phyloP scores from a whole-genome alignment of 1,284 basidiomycete species.

The Ceratobasidium sp. region DNA sequence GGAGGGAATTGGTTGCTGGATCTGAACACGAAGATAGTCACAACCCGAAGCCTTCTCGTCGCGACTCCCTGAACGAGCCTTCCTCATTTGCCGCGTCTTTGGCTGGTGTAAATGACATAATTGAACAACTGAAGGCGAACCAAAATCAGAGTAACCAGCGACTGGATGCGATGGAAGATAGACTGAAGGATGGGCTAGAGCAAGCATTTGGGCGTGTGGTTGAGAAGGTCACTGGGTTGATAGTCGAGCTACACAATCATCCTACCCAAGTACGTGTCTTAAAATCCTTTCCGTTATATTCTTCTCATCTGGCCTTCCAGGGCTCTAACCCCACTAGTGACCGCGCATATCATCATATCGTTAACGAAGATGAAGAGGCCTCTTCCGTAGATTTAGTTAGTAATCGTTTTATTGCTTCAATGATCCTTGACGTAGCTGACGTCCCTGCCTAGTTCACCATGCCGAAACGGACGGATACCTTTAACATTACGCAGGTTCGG shows the following conservation, averaged over 20 bases:
- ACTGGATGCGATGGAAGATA: too few relatives aligned
- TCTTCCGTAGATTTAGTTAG: background rate
- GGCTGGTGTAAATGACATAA: too few relatives aligned
- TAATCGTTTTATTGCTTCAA: too few relatives aligned
- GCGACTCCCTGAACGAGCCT: too few relatives aligned
- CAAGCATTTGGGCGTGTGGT: background rate
- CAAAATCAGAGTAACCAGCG: too few relatives aligned
- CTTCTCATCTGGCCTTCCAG: background rate
- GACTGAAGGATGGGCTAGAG: background rate
- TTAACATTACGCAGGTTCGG: slow-evolving; percentile 39
- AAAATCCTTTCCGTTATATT: background rate
- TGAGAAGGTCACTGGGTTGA: background rate
- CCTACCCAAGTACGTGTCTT: background rate
- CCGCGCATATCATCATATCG: background rate
- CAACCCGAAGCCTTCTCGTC: too few relatives aligned
- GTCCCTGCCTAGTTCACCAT: too few relatives aligned
- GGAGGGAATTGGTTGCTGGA: too few relatives aligned
- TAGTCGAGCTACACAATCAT: background rate
- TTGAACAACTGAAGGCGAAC: too few relatives aligned
- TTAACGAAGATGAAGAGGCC: background rate
- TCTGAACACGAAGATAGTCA: too few relatives aligned
- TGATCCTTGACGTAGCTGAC: too few relatives aligned
- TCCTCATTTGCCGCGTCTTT: too few relatives aligned
- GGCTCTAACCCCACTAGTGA: background rate
- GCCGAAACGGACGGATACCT: background rate